These are phyloP conservation scores for Eimeria zaria DNA, from an alignment of 169 alveolate genomes.

Conservation along the genomic window DNA sequence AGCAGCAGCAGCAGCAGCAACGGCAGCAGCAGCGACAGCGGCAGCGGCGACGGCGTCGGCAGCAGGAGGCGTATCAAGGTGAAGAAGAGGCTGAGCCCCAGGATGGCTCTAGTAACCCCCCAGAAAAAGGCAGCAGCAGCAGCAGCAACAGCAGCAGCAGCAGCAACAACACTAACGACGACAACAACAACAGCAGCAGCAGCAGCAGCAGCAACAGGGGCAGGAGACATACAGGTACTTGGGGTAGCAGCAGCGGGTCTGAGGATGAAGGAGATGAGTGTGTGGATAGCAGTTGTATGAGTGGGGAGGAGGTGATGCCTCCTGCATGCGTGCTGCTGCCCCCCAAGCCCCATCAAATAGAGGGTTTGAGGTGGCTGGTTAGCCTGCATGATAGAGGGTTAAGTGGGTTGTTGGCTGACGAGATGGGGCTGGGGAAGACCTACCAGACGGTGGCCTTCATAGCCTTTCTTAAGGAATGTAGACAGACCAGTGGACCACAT, in stretches of 20 bases:
- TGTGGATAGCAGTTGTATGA: too few relatives aligned
- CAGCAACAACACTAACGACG: too few relatives aligned
- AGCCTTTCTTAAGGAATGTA: constrained; percentile 69
- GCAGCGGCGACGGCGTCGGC: constrained; percentile 27
- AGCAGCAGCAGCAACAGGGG: background rate
- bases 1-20: constrained; percentile 37
- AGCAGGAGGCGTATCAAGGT: background rate
- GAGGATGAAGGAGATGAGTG: background rate
- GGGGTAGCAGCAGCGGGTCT: constrained; percentile 1
- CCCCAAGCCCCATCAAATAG: constrained; percentile 94
- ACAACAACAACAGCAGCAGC: too few relatives aligned
- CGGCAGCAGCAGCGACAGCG: background rate
- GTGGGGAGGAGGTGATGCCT: too few relatives aligned
- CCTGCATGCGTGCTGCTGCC: constrained; percentile 64
- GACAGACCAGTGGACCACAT: constrained; percentile 77
- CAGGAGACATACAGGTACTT: background rate
- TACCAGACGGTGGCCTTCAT: constrained; percentile 82
- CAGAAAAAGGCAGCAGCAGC: background rate
- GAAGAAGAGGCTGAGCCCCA: background rate
- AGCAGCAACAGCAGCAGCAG: background rate
- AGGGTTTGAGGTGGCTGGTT: constrained; percentile 96
- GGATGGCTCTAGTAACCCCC: constrained; percentile 9
- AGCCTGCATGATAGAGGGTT: constrained; percentile 92
- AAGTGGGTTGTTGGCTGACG: constrained; percentile 86
- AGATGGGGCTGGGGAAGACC: constrained; percentile 85